These are phyloP conservation scores for Pythium brachiatum DNA, from an alignment of 352 stramenopile species.

Conservation along the genomic window DNA sequence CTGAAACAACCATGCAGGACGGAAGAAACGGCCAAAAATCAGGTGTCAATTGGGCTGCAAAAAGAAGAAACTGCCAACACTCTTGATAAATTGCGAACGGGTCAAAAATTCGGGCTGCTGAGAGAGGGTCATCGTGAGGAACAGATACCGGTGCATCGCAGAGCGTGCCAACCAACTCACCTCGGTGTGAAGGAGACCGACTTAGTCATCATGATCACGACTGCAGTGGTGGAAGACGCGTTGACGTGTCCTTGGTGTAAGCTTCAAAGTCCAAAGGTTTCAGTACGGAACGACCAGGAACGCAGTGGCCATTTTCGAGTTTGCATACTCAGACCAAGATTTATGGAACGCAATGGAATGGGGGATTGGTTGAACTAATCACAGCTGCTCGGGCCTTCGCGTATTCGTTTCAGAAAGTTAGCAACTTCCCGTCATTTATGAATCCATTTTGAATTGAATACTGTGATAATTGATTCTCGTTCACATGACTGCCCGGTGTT, in stretches of 20 bases:
- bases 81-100: not conserved
- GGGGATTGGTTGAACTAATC: conserved; percentile 7
- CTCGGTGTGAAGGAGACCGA: not conserved
- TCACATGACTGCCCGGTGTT: no score
- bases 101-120: not conserved
- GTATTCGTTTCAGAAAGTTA: not conserved
- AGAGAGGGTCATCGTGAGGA: not conserved
- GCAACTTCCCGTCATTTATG: not conserved
- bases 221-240: no score
- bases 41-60: not conserved
- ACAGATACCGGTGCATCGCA: no score
- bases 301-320: not conserved
- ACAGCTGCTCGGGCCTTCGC: not conserved
- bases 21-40: conserved; percentile 1
- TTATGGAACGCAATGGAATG: conserved; percentile 1
- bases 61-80: conserved; percentile 2
- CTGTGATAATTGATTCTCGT: not conserved
- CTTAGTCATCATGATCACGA: not conserved
- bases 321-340: conserved; percentile 15
- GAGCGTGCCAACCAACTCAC: no score
- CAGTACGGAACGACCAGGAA: not conserved
- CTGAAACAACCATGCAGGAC: not conserved
- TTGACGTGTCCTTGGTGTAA: no score
- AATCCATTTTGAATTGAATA: not conserved
- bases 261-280: not conserved